These are phyloP conservation scores for Trematosphaeria pertusa DNA, from an alignment of 2,329 filamentous ascomycete genomes.

Conservation along the genomic window DNA sequence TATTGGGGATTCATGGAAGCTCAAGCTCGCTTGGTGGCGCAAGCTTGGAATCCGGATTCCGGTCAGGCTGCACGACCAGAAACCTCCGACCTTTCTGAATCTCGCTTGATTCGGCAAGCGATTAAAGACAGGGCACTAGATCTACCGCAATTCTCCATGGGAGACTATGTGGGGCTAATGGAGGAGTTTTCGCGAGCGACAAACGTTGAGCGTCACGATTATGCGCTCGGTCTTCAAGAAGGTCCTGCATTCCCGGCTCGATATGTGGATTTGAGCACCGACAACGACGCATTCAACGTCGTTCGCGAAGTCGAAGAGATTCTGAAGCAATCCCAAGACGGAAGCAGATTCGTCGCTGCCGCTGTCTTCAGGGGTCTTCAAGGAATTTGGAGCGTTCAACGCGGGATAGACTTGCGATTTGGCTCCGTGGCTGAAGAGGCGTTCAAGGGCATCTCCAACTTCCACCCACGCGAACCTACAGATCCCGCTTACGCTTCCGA, in stretches of 20 bases:
- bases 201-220: slow-evolving; percentile 55
- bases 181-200: slow-evolving; percentile 71
- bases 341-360: slow-evolving; percentile 63
- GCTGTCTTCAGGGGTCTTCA: slow-evolving; percentile 75
- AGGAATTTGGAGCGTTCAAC: slow-evolving; percentile 71
- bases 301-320: slow-evolving; percentile 54
- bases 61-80: slow-evolving; percentile 49
- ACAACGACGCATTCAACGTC: slow-evolving; percentile 52
- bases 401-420: slow-evolving; percentile 62
- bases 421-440: slow-evolving; percentile 68
- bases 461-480: slow-evolving; percentile 68
- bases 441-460: slow-evolving; percentile 69
- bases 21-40: slow-evolving; percentile 74
- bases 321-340: slow-evolving; percentile 52
- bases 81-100: slow-evolving; percentile 49
- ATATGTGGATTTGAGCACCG: slow-evolving; percentile 39
- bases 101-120: slow-evolving; percentile 52
- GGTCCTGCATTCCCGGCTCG: slow-evolving; percentile 52
- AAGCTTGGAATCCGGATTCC: slow-evolving; percentile 59
- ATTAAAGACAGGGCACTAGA: slow-evolving; percentile 45
- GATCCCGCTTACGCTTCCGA: slow-evolving; percentile 53
- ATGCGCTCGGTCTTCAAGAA: slow-evolving; percentile 54
- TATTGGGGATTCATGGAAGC: slow-evolving; percentile 91
- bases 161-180: slow-evolving; percentile 79
- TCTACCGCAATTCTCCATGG: slow-evolving; percentile 79